Evolutionary conservation across 2,329 filamentous ascomycete genomes (phyloP).

Genomic region (Pyrenophora seminiperda): DNA sequence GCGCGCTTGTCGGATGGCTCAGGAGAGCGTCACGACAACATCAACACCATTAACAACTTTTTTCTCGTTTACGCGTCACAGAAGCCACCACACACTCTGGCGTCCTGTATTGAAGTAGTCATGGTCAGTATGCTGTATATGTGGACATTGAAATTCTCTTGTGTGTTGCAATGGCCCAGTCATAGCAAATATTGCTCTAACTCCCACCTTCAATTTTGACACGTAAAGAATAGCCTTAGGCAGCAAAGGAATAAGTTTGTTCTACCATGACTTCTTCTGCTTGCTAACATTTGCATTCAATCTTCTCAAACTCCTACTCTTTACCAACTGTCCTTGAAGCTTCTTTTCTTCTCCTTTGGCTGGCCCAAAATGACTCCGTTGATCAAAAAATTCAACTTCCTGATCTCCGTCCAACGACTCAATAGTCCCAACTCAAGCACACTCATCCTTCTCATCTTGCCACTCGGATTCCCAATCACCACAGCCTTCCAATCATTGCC

Average conservation of each 20-base stretch:
- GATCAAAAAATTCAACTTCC: constrained; percentile 53
- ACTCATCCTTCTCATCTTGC: constrained; percentile 71
- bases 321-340: constrained; percentile 8
- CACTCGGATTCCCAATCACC: constrained; percentile 73
- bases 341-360: constrained; percentile 18
- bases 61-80: not conserved
- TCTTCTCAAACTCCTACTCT: not conserved
- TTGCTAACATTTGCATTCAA: not conserved
- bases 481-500: constrained; percentile 68
- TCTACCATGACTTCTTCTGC: not conserved
- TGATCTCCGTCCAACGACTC: constrained; percentile 75
- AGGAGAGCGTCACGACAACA: constrained; percentile 14
- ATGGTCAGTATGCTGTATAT: no score
- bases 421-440: constrained; percentile 70
- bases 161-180: no score
- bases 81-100: no score
- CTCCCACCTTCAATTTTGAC: no score
- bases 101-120: no score
- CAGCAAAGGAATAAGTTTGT: not conserved
- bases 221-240: not conserved
- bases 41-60: constrained; percentile 4
- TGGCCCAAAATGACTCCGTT: constrained; percentile 25
- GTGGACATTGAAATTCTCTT: no score
- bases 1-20: constrained; percentile 20
- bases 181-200: no score